These are phyloP conservation scores for Helotiales sp. DNA, from an alignment of 2,329 filamentous ascomycete species.

Conservation along the genomic window DNA sequence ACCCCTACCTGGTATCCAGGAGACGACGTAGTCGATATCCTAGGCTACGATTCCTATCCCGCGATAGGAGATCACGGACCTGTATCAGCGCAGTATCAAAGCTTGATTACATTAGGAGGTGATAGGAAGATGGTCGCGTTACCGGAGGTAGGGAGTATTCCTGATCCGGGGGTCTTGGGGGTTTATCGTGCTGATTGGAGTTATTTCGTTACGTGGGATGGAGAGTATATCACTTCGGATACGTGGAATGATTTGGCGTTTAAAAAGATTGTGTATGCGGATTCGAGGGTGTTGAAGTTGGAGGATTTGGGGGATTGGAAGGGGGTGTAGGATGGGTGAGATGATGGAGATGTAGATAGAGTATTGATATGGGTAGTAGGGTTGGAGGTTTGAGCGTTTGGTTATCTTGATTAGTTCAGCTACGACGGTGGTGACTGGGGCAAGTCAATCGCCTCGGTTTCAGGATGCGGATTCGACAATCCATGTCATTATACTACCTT, in stretches of 20 bases:
- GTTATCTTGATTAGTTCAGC: no score
- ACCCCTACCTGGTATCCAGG: slow-evolving; percentile 48
- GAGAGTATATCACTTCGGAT: slow-evolving; percentile 43
- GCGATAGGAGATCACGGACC: slow-evolving; percentile 36
- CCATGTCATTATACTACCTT: no score
- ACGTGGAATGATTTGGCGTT: slow-evolving; percentile 33
- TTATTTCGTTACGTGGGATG: slow-evolving; percentile 48
- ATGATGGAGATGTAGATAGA: no score
- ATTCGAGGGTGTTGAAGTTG: slow-evolving; percentile 29
- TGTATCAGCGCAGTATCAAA: slow-evolving; percentile 45
- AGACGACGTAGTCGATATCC: slow-evolving; percentile 45
- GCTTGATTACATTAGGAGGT: slow-evolving; percentile 41
- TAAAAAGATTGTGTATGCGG: slow-evolving; percentile 38
- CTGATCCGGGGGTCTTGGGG: slow-evolving; percentile 37
- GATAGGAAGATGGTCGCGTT: slow-evolving; percentile 50
- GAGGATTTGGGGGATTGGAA: slow-evolving; percentile 32
- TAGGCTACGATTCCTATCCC: slow-evolving; percentile 47
- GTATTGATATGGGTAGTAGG: no score
- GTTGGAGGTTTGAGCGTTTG: no score
- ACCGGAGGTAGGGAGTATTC: slow-evolving; percentile 47
- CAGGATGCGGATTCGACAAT: no score
- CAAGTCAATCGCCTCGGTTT: no score
- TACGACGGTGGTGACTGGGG: no score
- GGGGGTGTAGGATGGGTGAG: no score
- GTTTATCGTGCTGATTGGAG: slow-evolving; percentile 47